A percentile compares a stretch with the other conserved stretches of the same genome.
phyloP scores from a whole-genome alignment of 352 stramenopile species.

The Phytophthora syringae region DNA sequence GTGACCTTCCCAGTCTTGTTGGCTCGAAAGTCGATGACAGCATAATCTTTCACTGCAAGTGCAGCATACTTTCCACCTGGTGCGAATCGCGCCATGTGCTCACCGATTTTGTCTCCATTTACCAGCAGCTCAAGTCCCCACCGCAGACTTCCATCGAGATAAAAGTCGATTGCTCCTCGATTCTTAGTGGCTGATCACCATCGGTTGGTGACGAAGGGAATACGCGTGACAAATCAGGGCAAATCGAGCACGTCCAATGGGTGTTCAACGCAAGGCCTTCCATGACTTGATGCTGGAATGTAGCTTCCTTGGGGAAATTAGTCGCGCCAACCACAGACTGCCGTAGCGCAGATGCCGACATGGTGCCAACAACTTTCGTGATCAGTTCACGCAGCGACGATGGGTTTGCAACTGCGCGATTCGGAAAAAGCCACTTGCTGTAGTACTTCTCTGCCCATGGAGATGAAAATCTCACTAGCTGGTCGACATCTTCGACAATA shows the following conservation, averaged over 20 bases:
- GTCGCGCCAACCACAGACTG: not conserved
- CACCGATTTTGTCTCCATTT: conserved; percentile 5
- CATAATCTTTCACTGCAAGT: not conserved
- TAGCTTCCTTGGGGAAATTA: conserved; percentile 23
- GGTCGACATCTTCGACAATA: too few species aligned
- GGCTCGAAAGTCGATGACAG: conserved; percentile 7
- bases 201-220: not conserved
- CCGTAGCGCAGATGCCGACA: conserved; percentile 17
- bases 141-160: conserved; percentile 6
- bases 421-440: conserved; percentile 21
- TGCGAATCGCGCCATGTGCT: conserved; percentile 3
- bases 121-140: conserved; percentile 10
- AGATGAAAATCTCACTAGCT: too few species aligned
- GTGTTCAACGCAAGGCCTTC: conserved; percentile 1
- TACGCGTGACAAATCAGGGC: conserved; percentile 10
- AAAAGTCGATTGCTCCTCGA: conserved; percentile 11
- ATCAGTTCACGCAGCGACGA: conserved; percentile 23
- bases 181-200: too few species aligned
- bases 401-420: conserved; percentile 13
- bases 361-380: conserved; percentile 13
- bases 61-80: conserved; percentile 9
- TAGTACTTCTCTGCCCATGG: conserved; percentile 19
- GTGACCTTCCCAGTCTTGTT: not conserved
- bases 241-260: conserved; percentile 3
- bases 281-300: conserved; percentile 32